These are phyloP conservation scores for Cinchona pubescens DNA, from an alignment of 257 asterid genomes.

Conservation along the genomic window DNA sequence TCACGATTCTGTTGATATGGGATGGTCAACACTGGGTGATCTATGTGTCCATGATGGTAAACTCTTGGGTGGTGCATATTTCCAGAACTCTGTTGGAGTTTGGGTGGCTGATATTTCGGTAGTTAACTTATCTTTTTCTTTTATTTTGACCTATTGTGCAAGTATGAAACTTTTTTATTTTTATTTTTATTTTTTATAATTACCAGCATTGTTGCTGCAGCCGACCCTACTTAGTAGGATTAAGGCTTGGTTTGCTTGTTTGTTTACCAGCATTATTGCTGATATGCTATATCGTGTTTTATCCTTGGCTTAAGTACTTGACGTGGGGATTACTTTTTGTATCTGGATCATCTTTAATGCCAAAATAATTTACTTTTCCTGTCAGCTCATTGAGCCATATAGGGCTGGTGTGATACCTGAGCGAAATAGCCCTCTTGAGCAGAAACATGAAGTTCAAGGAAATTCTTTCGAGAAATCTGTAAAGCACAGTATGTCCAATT, in stretches of 20 bases:
- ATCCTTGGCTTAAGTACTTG: not conserved
- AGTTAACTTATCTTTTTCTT: slow-evolving; percentile 19
- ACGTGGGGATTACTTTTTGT: not conserved
- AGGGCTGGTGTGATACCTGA: slow-evolving; percentile 54
- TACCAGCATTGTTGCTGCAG: not conserved
- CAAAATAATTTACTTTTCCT: not conserved
- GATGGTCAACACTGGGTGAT: slow-evolving; percentile 96
- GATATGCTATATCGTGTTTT: not conserved
- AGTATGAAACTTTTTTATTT: no score
- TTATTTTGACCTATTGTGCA: no score
- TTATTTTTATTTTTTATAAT: not conserved
- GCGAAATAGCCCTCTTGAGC: slow-evolving; percentile 46
- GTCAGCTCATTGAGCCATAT: slow-evolving; percentile 43
- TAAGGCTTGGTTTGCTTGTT: no score
- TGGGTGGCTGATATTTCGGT: slow-evolving; percentile 98
- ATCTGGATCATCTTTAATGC: not conserved
- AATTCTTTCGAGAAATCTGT: slow-evolving; percentile 51
- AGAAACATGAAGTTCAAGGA: slow-evolving; percentile 44
- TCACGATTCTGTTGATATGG: slow-evolving; percentile 93
- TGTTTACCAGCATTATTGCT: not conserved
- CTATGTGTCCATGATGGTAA: slow-evolving; percentile 86
- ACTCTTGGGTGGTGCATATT: slow-evolving; percentile 90
- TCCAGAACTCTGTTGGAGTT: slow-evolving; percentile 81
- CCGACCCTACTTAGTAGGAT: no score
- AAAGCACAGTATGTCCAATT: slow-evolving; percentile 52